Conservation (phyloP, 768 basidiomycete genomes). For the Mycena pura region DNA sequence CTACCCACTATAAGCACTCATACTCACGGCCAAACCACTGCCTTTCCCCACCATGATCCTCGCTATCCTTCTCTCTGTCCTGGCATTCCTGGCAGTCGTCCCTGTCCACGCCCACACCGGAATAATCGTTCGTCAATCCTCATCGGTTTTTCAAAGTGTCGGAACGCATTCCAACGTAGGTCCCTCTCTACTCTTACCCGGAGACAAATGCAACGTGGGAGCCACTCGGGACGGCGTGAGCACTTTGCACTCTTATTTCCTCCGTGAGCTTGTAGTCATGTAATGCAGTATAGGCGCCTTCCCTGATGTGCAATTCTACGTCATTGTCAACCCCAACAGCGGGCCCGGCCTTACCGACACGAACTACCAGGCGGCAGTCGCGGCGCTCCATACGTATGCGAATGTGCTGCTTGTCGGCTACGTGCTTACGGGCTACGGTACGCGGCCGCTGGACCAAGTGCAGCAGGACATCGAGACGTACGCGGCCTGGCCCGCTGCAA, state of each 20-base stretch:
- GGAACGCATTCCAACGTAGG: not conserved
- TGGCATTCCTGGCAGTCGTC: not conserved
- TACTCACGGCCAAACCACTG: not conserved
- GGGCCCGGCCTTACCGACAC: slow-evolving; percentile 13
- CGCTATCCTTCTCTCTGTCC: slow-evolving; percentile 3
- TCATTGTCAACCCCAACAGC: slow-evolving; percentile 4
- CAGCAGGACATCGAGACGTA: slow-evolving; percentile 11
- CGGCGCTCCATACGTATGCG: not conserved
- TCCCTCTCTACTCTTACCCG: slow-evolving; percentile 15
- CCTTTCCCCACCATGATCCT: slow-evolving; percentile 7
- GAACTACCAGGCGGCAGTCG: slow-evolving; percentile 6
- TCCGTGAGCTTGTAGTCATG: not conserved
- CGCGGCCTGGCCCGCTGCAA: slow-evolving; percentile 1
- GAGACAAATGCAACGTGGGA: slow-evolving; percentile 3
- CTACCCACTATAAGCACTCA: slow-evolving; percentile 7
- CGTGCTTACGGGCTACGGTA: slow-evolving; percentile 3
- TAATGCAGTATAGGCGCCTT: not conserved
- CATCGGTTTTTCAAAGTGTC: not conserved
- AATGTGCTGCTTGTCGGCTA: slow-evolving; percentile 17
- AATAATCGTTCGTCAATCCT: slow-evolving; percentile 10
- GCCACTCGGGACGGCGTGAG: slow-evolving; percentile 15
- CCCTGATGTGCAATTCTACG: slow-evolving; percentile 17
- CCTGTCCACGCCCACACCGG: slow-evolving; percentile 10
- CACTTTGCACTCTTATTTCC: not conserved
- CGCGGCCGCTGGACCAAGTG: not conserved